Evolutionary conservation across 1,284 basidiomycete species (phyloP).

Genomic region (Grifola frondosa): DNA sequence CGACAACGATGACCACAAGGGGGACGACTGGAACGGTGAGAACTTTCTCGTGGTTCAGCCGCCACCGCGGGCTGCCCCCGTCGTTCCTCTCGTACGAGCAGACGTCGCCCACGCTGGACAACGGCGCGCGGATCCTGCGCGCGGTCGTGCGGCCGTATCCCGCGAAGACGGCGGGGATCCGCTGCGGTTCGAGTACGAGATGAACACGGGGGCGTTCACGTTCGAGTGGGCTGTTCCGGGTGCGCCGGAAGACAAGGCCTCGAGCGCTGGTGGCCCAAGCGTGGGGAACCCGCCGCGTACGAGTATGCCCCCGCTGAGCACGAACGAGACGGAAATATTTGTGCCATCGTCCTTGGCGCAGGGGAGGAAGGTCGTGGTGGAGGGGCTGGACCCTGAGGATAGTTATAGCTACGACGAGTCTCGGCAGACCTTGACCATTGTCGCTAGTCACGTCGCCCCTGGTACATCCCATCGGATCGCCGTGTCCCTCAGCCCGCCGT

Average conservation of each 20-base stretch:
- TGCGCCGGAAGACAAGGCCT: constrained; percentile 5
- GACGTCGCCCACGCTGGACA: constrained; percentile 65
- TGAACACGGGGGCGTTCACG: constrained; percentile 61
- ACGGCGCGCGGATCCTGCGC: constrained; percentile 76
- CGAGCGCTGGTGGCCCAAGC: constrained; percentile 9
- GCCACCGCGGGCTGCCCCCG: constrained; percentile 51
- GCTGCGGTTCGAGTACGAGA: constrained; percentile 65
- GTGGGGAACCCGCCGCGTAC: constrained; percentile 39
- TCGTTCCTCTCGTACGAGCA: constrained; percentile 56
- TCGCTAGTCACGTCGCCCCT: constrained; percentile 43
- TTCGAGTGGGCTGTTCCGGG: constrained; percentile 59
- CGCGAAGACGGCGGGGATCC: constrained; percentile 79
- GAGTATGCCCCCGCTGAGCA: constrained; percentile 40
- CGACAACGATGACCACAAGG: constrained; percentile 72
- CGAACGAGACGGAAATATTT: constrained; percentile 78
- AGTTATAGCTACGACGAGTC: constrained; percentile 52
- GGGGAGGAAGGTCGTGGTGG: constrained; percentile 57
- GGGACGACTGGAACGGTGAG: constrained; percentile 95
- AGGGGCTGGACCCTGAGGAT: constrained; percentile 50
- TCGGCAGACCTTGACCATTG: constrained; percentile 68
- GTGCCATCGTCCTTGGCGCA: constrained; percentile 62
- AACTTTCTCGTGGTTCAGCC: constrained; percentile 94
- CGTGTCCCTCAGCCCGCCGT: constrained; percentile 56
- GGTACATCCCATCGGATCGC: constrained; percentile 46
- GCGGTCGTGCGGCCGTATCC: constrained; percentile 80